Percentiles rank a stretch among this genome's conserved stretches.
Evolutionary conservation across 768 basidiomycete species (phyloP).

Genomic region (Leucocoprinus sp.): DNA sequence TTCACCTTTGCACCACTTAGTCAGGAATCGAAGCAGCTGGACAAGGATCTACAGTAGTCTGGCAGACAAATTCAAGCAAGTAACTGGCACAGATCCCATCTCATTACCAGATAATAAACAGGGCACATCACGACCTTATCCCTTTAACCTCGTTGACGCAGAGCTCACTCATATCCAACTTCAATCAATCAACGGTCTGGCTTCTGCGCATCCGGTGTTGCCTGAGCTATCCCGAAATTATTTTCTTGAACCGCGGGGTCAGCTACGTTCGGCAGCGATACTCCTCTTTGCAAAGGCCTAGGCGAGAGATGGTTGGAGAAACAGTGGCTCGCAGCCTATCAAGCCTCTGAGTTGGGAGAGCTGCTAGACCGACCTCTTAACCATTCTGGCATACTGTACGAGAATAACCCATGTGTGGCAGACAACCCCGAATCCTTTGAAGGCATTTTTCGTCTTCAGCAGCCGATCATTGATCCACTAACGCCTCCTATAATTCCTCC

Average conservation of each 20-base stretch:
- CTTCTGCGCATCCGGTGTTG: conserved; percentile 83
- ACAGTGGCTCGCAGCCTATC: conserved; percentile 49
- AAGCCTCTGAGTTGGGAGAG: conserved; percentile 42
- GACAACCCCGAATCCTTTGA: conserved; percentile 67
- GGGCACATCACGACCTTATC: conserved; percentile 33
- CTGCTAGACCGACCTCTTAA: conserved; percentile 77
- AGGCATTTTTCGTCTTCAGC: conserved; percentile 42
- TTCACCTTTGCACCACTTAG: conserved; percentile 13
- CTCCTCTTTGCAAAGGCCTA: conserved; percentile 84
- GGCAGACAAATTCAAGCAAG: conserved; percentile 31
- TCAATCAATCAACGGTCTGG: conserved; percentile 70
- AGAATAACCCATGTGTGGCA: conserved; percentile 85
- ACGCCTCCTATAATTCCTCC: conserved; percentile 25
- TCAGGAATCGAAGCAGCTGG: conserved; percentile 15
- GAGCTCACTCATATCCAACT: conserved; percentile 68
- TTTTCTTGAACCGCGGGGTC: conserved; percentile 83
- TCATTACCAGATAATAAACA: conserved; percentile 20
- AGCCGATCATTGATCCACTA: conserved; percentile 9
- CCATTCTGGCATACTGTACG: conserved; percentile 74
- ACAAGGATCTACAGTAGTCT: conserved; percentile 31
- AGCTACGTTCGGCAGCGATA: conserved; percentile 83
- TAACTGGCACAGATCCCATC: conserved; percentile 21
- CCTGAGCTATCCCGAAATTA: conserved; percentile 88
- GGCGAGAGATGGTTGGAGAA: conserved; percentile 57
- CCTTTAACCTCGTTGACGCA: conserved; percentile 59